Conservation (phyloP, 1,139 yeast genomes). For the Saccharomycopsis crataegensis region DNA sequence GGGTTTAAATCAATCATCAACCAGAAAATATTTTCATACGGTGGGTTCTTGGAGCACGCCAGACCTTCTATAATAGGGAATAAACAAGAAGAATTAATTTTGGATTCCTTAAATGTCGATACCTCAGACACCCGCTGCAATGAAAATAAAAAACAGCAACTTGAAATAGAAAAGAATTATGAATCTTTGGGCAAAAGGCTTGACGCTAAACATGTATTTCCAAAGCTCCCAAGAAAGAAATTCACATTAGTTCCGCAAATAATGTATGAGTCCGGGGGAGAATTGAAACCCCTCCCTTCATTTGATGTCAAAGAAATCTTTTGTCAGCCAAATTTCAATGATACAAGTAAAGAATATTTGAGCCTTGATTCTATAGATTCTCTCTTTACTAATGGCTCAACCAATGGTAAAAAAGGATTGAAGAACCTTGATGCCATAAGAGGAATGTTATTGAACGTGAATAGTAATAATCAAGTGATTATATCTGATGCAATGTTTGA, state of each 20-base stretch:
- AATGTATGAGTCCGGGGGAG: not conserved
- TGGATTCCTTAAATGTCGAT: not conserved
- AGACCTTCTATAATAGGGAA: not conserved
- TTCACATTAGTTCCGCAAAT: not conserved
- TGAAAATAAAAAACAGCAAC: not conserved
- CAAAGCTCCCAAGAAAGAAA: not conserved
- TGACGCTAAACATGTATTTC: not conserved
- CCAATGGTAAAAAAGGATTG: not conserved
- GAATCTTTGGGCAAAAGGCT: not conserved
- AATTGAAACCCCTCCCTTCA: not conserved
- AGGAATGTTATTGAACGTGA: not conserved
- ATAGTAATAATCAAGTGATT: not conserved
- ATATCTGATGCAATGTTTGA: not conserved
- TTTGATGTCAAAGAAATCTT: not conserved
- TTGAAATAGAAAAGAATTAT: not conserved
- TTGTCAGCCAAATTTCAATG: not conserved
- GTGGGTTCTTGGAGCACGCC: not conserved
- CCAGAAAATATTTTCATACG: not conserved
- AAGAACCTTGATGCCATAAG: not conserved
- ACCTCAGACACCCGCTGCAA: not conserved
- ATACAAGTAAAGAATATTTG: not conserved
- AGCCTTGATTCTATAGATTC: not conserved
- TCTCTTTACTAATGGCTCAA: not conserved
- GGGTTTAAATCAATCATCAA: not conserved
- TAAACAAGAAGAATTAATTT: not conserved